These are phyloP conservation scores for Linum trigynum DNA, from an alignment of 345 rosid genomes.

Conservation along the genomic window DNA sequence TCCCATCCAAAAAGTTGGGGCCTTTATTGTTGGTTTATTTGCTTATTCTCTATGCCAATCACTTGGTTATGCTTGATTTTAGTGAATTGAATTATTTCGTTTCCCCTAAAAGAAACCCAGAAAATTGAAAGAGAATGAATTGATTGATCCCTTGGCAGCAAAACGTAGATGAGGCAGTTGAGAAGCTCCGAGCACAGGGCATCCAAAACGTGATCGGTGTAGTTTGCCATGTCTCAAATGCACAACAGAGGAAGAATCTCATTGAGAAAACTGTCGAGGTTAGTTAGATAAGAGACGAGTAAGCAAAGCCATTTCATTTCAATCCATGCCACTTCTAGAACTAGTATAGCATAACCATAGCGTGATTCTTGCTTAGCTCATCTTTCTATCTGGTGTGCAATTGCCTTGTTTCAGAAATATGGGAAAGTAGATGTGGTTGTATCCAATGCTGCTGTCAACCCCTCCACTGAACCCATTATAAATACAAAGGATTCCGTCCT, in stretches of 20 bases:
- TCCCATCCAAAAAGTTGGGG: not conserved
- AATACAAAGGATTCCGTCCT: constrained; percentile 52
- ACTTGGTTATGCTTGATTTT: too few relatives aligned
- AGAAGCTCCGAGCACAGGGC: constrained; percentile 55
- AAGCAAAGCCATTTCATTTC: not conserved
- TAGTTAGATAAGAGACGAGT: constrained; percentile 1
- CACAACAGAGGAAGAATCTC: constrained; percentile 66
- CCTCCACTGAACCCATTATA: constrained; percentile 48
- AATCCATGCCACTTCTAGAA: too few relatives aligned
- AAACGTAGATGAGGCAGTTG: constrained; percentile 78
- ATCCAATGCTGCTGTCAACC: constrained; percentile 78
- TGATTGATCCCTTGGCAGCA: constrained; percentile 22
- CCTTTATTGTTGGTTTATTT: too few relatives aligned
- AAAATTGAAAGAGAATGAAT: too few relatives aligned
- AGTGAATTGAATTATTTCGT: too few relatives aligned
- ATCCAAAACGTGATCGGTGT: constrained; percentile 56
- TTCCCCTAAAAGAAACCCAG: too few relatives aligned
- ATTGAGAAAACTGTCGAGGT: constrained; percentile 62
- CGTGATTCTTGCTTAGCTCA: too few relatives aligned
- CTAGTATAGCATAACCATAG: not conserved
- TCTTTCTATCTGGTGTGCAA: not conserved
- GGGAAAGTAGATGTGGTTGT: constrained; percentile 41
- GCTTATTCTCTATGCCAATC: too few relatives aligned
- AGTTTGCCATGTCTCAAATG: constrained; percentile 79
- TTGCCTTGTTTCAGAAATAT: not conserved